phyloP scores from a whole-genome alignment of 805 yeast species.

The Starmerella cellae region DNA sequence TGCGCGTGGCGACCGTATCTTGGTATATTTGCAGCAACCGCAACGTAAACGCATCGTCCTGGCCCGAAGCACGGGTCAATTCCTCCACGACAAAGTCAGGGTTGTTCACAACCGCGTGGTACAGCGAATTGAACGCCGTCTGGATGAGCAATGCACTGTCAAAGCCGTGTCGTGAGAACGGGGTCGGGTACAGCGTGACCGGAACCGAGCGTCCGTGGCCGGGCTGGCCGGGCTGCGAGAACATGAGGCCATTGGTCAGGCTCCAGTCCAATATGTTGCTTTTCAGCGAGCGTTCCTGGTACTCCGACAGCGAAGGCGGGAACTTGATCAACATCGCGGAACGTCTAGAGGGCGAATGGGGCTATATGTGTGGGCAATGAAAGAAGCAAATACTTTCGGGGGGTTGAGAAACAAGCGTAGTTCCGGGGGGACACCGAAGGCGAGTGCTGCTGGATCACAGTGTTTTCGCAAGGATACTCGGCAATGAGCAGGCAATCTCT shows the following conservation, averaged over 20 bases:
- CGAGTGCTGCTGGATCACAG: too few species aligned
- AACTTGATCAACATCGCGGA: slow-evolving; percentile 21
- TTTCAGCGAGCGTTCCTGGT: slow-evolving; percentile 19
- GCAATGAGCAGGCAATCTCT: too few species aligned
- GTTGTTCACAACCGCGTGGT: slow-evolving; percentile 49
- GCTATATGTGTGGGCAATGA: too few species aligned
- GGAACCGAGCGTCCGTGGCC: slow-evolving; percentile 59
- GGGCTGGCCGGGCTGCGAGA: slow-evolving; percentile 23
- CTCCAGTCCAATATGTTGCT: slow-evolving; percentile 52
- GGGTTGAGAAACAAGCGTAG: too few species aligned
- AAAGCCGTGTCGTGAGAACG: slow-evolving; percentile 59
- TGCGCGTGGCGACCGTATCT: slow-evolving; percentile 30
- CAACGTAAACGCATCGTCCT: slow-evolving; percentile 73
- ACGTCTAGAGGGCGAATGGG: background rate
- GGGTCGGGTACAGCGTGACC: slow-evolving; percentile 80
- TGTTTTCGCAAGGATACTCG: too few species aligned
- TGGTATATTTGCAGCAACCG: slow-evolving; percentile 50
- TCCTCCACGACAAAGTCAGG: slow-evolving; percentile 50
- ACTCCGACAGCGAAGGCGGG: slow-evolving; percentile 22
- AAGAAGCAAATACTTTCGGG: too few species aligned
- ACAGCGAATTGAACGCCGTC: slow-evolving; percentile 54
- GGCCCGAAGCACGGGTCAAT: slow-evolving; percentile 27
- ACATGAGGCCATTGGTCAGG: slow-evolving; percentile 64
- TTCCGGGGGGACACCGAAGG: too few species aligned
- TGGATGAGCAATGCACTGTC: slow-evolving; percentile 56